Base-by-base conservation (phyloP, 495 filamentous ascomycete genomes). In the Daldinia bambusicola region DNA sequence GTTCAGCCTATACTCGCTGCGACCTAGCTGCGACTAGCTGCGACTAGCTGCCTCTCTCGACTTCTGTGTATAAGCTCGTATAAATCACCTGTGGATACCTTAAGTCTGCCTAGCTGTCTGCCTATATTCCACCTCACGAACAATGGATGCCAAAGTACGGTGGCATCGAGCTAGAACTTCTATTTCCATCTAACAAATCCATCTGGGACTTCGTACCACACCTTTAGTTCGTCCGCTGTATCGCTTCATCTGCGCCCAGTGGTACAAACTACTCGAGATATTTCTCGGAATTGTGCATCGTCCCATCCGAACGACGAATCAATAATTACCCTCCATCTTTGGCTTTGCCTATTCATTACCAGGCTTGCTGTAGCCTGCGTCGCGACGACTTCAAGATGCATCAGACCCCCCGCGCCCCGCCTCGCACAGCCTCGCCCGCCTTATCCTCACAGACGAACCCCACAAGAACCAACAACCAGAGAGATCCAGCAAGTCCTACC, bases 371-470 rank as follows among this genome's bases (percentile, higher is more conserved):
- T 66, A 69, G 52, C 50, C 67, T 67, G 50, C 7, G 14, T 18
- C 16, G 53, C 55, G 63, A 67, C 70, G 38, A 66, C 70, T 66
- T 55, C 37, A 71, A 62, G 55, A 96, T 96, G 93, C 92, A 95
- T 88, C 93, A 95, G 81, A 89, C 91, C 81, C 89, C 91, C 69
- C 88, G 93, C 74, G 87, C 89, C 56, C 87, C 90, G 67, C 87
- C 87, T 18, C 83, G 86, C 69, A 84, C 87, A 60, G 80, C 89
- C 59, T 89, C 90, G 67, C 88, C 91, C 64, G 89, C 88, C 65
- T 86, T 86, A 72, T 89, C 90, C 41, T 84, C 87, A 32, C 83
- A 87, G 74, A 89, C 89, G 50, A 90, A 91, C 74, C 85, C 90
- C 59, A 83, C 87, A 72, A 86, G 91, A 72, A 89, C 89, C 8